These are phyloP conservation scores for Coemansia sp. DNA, from an alignment of 192 early-diverging fungal genomes.

Conservation along the genomic window DNA sequence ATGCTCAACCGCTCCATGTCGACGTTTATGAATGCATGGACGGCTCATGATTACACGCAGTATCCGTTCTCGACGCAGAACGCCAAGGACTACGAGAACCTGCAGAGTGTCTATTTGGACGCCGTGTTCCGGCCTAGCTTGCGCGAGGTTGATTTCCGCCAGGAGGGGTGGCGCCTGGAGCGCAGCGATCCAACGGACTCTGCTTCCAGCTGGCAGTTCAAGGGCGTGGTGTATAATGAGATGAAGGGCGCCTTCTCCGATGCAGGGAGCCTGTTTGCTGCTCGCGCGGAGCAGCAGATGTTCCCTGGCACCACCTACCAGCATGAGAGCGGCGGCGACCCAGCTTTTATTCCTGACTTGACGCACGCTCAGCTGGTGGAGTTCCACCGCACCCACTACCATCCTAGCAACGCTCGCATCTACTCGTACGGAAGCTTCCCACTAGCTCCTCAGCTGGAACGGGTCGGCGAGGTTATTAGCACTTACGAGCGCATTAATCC, in stretches of 20 bases:
- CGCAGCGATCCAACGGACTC: conserved; percentile 65
- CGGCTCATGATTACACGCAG: conserved; percentile 81
- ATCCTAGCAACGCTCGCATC: conserved; percentile 89
- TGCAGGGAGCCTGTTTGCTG: conserved; percentile 72
- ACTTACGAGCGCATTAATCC: conserved; percentile 55
- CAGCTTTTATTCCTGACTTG: conserved; percentile 79
- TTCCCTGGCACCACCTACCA: conserved; percentile 82
- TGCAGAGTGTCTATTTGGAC: conserved; percentile 91
- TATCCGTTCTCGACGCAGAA: conserved; percentile 96
- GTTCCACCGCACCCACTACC: conserved; percentile 86
- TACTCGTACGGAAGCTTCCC: conserved; percentile 88
- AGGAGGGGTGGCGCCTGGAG: conserved; percentile 95
- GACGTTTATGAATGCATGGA: conserved; percentile 97
- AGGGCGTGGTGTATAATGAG: conserved; percentile 97
- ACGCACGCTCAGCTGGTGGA: conserved; percentile 76
- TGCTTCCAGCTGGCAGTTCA: conserved; percentile 57
- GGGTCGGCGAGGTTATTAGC: conserved; percentile 64
- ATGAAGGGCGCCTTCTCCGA: conserved; percentile 95
- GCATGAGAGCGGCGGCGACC: conserved; percentile 88
- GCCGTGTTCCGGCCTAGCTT: conserved; percentile 81
- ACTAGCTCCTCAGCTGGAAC: conserved; percentile 69
- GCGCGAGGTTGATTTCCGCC: conserved; percentile 80
- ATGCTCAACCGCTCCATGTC: conserved; percentile 94
- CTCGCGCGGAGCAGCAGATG: conserved; percentile 75
- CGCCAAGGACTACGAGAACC: conserved; percentile 80